phyloP scores from a whole-genome alignment of 2,329 filamentous ascomycete genomes.

The Colletotrichum cuscutae region DNA sequence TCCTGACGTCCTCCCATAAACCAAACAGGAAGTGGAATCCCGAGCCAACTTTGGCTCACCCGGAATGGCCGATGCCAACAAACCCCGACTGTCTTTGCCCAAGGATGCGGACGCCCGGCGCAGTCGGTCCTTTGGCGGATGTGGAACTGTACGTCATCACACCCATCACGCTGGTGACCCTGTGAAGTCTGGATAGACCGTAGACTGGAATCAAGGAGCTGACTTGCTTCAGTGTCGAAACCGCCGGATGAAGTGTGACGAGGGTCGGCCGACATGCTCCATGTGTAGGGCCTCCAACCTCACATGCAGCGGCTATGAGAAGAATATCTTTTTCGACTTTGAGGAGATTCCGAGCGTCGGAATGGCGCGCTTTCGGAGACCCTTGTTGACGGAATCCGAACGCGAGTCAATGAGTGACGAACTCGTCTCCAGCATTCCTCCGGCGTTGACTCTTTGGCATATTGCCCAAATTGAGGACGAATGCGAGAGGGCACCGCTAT shows the following conservation, averaged over 20 bases:
- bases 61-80: not conserved
- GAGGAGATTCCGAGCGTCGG: conserved; percentile 28
- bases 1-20: not conserved
- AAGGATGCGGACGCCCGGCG: conserved; percentile 6
- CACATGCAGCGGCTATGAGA: conserved; percentile 47
- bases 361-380: conserved; percentile 47
- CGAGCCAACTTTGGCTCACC: not conserved
- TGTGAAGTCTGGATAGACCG: too few relatives aligned
- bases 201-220: not conserved
- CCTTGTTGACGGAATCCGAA: conserved; percentile 48
- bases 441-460: conserved; percentile 34
- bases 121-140: conserved; percentile 40
- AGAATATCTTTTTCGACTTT: conserved; percentile 46
- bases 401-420: conserved; percentile 48
- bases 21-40: not conserved
- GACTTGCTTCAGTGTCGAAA: conserved; percentile 43
- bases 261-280: conserved; percentile 45
- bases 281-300: conserved; percentile 43
- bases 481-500: not conserved
- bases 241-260: conserved; percentile 51
- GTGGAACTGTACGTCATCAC: conserved; percentile 21
- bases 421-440: conserved; percentile 42
- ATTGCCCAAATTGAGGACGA: conserved; percentile 44
- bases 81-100: not conserved
- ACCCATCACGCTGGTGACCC: not conserved